These are phyloP conservation scores for Globisporangium middletonii DNA, from an alignment of 352 stramenopile genomes.

Conservation along the genomic window DNA sequence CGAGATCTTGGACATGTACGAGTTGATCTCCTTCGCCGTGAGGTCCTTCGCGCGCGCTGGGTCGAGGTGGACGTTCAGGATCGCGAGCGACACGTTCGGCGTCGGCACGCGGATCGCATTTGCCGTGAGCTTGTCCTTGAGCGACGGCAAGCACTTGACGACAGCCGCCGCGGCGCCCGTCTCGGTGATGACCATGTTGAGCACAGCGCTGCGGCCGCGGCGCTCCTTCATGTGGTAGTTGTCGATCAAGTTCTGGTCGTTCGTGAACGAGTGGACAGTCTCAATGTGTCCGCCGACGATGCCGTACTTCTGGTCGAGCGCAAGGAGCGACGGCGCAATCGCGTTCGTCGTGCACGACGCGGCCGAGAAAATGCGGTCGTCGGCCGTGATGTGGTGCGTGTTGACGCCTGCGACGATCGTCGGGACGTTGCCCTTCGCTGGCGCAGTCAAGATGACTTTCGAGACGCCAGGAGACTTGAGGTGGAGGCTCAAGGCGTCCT, in stretches of 20 bases:
- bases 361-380: constrained; percentile 65
- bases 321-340: constrained; percentile 69
- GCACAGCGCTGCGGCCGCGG: constrained; percentile 73
- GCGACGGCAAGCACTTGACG: constrained; percentile 88
- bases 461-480: constrained; percentile 69
- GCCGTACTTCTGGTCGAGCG: constrained; percentile 77
- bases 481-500: constrained; percentile 57
- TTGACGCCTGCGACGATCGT: constrained; percentile 84
- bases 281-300: constrained; percentile 83
- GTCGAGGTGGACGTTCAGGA: constrained; percentile 92
- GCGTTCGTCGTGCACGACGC: constrained; percentile 86
- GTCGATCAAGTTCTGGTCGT: constrained; percentile 88
- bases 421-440: constrained; percentile 63
- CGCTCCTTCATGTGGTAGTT: constrained; percentile 88
- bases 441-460: constrained; percentile 79
- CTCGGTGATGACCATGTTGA: constrained; percentile 90
- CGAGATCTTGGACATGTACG: constrained; percentile 72
- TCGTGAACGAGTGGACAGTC: constrained; percentile 89
- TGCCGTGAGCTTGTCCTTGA: constrained; percentile 97
- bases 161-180: constrained; percentile 78
- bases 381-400: constrained; percentile 49
- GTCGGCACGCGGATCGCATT: constrained; percentile 98
- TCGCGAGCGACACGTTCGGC: constrained; percentile 97
- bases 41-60: constrained; percentile 63
- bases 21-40: constrained; percentile 69